Conservation (phyloP, 352 stramenopile species). For the Globisporangium mamillatum region DNA sequence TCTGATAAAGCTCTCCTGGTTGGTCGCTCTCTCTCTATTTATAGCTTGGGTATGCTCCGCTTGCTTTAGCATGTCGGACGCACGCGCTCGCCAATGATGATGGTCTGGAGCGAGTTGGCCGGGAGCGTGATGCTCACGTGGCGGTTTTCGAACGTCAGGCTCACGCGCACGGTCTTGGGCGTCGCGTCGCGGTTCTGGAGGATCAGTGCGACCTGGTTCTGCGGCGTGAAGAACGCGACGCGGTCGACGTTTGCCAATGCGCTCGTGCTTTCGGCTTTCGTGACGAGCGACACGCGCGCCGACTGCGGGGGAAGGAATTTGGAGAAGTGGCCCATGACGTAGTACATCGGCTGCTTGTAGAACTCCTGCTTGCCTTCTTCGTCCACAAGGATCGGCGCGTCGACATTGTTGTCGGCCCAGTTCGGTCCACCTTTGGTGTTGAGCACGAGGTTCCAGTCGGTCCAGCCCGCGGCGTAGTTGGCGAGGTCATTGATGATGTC, state of each 20-base stretch:
- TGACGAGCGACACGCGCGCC: slow-evolving; percentile 24
- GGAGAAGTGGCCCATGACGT: slow-evolving; percentile 29
- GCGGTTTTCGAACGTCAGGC: slow-evolving; percentile 19
- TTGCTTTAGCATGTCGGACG: background rate
- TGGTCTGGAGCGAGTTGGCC: slow-evolving; percentile 32
- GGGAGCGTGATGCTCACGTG: slow-evolving; percentile 27
- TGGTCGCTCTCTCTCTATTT: too few species aligned
- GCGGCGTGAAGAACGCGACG: slow-evolving; percentile 35
- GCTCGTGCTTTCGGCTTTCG: background rate
- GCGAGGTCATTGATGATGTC: slow-evolving; percentile 71
- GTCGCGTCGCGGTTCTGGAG: slow-evolving; percentile 38
- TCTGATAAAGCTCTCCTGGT: too few species aligned
- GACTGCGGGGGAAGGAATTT: slow-evolving; percentile 39
- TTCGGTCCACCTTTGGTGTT: slow-evolving; percentile 45
- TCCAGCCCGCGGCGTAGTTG: slow-evolving; percentile 55
- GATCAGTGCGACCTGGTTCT: slow-evolving; percentile 28
- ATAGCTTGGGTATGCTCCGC: too few species aligned
- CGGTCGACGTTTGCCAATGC: slow-evolving; percentile 25
- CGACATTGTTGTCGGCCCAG: slow-evolving; percentile 43
- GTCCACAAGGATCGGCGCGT: slow-evolving; percentile 35
- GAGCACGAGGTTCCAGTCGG: slow-evolving; percentile 74
- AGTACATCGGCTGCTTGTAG: slow-evolving; percentile 26
- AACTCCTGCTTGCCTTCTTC: slow-evolving; percentile 22
- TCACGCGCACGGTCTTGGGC: slow-evolving; percentile 28
- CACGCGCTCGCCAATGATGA: background rate